Percentiles rank a stretch among this genome's conserved stretches.
These are phyloP conservation scores for Tulasnella calospora DNA, from an alignment of 768 basidiomycete species.

Conservation along the genomic window DNA sequence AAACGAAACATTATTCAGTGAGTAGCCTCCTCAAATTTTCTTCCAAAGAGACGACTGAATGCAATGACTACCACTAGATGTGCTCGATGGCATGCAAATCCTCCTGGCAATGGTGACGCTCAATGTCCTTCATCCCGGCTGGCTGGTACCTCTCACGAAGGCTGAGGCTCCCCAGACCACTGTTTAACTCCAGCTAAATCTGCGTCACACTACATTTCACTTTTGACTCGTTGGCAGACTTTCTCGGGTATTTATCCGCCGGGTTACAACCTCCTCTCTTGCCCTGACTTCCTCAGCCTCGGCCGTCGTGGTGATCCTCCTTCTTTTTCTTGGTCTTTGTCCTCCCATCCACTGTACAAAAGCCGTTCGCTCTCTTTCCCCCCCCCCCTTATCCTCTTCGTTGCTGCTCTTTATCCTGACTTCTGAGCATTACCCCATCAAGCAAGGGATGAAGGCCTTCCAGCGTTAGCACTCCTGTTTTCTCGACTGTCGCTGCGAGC, in stretches of 20 bases:
- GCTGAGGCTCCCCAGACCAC: too few relatives aligned
- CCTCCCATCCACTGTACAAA: neutral
- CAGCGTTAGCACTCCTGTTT: neutral
- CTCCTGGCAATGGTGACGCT: constrained; percentile 45
- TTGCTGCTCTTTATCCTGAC: neutral
- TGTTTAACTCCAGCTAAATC: neutral
- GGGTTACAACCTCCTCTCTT: neutral
- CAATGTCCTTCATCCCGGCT: constrained; percentile 47
- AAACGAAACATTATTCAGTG: constrained; percentile 49
- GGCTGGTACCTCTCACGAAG: constrained; percentile 34
- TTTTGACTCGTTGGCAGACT: neutral
- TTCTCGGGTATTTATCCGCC: neutral
- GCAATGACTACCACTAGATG: constrained; percentile 36
- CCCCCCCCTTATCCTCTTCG: neutral
- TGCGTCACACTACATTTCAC: neutral
- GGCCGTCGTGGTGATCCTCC: too few relatives aligned
- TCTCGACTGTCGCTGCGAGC: neutral
- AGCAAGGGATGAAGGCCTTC: neutral
- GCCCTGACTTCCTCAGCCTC: neutral
- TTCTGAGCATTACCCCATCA: neutral
- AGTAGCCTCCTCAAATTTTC: constrained; percentile 27
- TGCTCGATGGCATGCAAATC: constrained; percentile 50
- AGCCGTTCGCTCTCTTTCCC: neutral
- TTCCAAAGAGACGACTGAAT: neutral
- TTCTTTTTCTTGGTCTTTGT: too few relatives aligned